Evolutionary conservation across 23 red algal species (phyloP).

Genomic region (Gracilaria vermiculophylla): DNA sequence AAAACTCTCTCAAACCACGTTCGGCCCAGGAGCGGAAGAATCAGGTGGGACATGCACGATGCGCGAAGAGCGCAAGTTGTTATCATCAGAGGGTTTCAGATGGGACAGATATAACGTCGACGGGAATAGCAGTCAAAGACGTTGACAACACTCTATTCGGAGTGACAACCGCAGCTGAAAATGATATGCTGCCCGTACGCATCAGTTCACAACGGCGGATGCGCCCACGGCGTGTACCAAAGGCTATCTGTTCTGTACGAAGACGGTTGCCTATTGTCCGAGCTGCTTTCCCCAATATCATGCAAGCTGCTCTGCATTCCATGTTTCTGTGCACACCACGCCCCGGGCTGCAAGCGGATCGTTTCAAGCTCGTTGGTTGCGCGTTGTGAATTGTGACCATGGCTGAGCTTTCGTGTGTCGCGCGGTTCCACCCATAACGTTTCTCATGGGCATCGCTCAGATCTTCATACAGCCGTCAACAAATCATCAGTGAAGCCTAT

Average conservation of each 20-base stretch:
- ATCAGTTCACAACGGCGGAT: background rate
- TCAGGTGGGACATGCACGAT: background rate
- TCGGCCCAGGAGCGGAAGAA: background rate
- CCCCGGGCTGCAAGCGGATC: background rate
- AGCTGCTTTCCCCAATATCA: background rate
- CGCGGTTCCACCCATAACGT: background rate
- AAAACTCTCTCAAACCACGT: background rate
- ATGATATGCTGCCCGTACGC: background rate
- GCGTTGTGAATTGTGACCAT: background rate
- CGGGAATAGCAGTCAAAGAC: background rate
- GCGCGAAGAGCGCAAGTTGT: background rate
- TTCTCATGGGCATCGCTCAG: background rate
- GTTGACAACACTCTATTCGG: background rate
- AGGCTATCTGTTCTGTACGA: background rate
- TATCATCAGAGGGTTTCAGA: conserved; percentile 8
- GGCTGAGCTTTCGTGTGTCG: background rate
- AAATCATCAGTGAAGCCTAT: background rate
- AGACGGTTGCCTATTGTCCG: background rate
- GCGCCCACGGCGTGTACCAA: background rate
- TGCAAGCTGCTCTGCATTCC: background rate
- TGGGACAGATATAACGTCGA: background rate
- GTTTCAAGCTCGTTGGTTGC: background rate
- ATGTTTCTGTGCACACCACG: background rate
- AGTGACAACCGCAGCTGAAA: background rate
- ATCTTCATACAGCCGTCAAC: background rate